phyloP scores from a whole-genome alignment of 345 rosid genomes.

The Citrus inodora region DNA sequence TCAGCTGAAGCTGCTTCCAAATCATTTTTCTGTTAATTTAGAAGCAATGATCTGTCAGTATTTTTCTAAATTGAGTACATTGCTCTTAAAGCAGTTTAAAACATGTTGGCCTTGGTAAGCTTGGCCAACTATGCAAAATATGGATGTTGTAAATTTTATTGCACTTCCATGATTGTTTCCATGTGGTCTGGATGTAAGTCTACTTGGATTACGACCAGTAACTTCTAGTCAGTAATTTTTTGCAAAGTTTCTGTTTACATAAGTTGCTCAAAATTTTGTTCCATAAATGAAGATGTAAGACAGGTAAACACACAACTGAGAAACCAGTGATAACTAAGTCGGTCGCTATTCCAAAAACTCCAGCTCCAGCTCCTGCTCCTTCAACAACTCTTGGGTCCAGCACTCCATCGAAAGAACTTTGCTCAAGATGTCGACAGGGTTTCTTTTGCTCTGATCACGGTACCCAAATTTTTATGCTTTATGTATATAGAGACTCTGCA shows the following conservation, averaged over 20 bases:
- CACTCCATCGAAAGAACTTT: constrained; percentile 54
- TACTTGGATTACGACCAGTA: not conserved
- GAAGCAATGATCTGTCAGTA: not conserved
- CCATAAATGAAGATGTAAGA: constrained; percentile 71
- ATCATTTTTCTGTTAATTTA: not conserved
- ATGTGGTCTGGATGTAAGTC: not conserved
- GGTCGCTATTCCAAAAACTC: constrained; percentile 32
- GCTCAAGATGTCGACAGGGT: constrained; percentile 87
- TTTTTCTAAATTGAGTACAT: not conserved
- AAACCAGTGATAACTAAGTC: constrained; percentile 67
- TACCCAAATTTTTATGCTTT: constrained; percentile 25
- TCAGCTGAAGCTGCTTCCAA: not conserved
- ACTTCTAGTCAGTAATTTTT: not conserved
- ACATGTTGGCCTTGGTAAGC: not conserved
- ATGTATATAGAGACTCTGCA: not conserved
- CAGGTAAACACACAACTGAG: constrained; percentile 89
- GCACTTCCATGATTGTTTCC: not conserved
- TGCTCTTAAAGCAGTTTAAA: not conserved
- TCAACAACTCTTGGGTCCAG: constrained; percentile 29
- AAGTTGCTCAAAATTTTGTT: constrained; percentile 13
- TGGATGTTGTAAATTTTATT: not conserved
- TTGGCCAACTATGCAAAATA: not conserved
- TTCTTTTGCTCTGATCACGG: constrained; percentile 98
- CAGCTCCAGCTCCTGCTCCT: constrained; percentile 30
- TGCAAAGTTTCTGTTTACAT: not conserved